Percentiles rank a stretch among this genome's conserved stretches.
Conservation (phyloP, 2,329 filamentous ascomycete genomes). For the Cordyceps cicadae region DNA sequence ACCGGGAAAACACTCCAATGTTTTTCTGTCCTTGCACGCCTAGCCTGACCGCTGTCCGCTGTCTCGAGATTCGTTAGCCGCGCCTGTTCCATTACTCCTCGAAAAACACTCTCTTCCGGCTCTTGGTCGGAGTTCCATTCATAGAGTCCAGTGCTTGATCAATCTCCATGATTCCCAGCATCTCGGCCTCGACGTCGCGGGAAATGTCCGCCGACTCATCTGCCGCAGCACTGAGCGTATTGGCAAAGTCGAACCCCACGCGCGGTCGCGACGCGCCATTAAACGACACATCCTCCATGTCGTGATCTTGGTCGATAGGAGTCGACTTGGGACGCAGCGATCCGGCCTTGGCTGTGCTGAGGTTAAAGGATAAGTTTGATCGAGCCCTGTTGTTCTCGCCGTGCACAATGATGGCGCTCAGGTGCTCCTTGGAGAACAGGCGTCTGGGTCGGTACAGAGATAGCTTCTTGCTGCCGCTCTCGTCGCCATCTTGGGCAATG, state of each 20-base stretch:
- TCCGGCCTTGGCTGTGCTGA: slow-evolving; percentile 37
- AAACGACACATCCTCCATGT: slow-evolving; percentile 14
- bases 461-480: slow-evolving; percentile 35
- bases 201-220: slow-evolving; percentile 42
- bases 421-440: slow-evolving; percentile 31
- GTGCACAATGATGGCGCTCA: slow-evolving; percentile 48
- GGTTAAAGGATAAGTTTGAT: slow-evolving; percentile 39
- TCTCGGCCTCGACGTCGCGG: slow-evolving; percentile 49
- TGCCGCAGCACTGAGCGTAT: slow-evolving; percentile 44
- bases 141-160: slow-evolving; percentile 50
- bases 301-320: slow-evolving; percentile 20
- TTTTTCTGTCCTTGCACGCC: slow-evolving; percentile 12
- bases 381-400: slow-evolving; percentile 30
- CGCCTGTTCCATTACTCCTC: slow-evolving; percentile 25
- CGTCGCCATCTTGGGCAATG: slow-evolving; percentile 45
- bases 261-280: slow-evolving; percentile 24
- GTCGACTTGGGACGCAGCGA: slow-evolving; percentile 25
- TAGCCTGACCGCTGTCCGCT: slow-evolving; percentile 13
- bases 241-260: slow-evolving; percentile 41
- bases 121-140: slow-evolving; percentile 40
- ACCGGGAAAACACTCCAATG: slow-evolving; percentile 15
- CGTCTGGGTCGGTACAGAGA: slow-evolving; percentile 30
- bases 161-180: slow-evolving; percentile 59
- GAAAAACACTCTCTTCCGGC: slow-evolving; percentile 45
- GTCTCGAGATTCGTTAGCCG: slow-evolving; percentile 13